A percentile compares a stretch with the other conserved stretches of the same genome.
These are phyloP conservation scores for Trypanosomatidae sp. DNA, from an alignment of 208 protist species.

Conservation along the genomic window DNA sequence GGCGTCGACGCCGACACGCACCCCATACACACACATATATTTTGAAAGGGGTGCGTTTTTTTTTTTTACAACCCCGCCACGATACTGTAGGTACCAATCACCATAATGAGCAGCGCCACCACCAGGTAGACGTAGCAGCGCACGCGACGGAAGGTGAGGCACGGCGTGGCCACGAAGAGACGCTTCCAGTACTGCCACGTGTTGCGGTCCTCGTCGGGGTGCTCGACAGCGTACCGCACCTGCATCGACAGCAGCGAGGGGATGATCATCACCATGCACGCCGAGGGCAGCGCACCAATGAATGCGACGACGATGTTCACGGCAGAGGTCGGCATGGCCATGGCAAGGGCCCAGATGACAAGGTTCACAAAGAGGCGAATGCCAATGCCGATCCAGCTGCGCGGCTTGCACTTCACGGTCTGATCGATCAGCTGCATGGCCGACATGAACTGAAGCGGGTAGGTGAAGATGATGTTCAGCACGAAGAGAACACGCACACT, in stretches of 20 bases:
- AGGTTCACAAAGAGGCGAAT: conserved; percentile 63
- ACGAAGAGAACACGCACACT: conserved; percentile 44
- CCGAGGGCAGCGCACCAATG: conserved; percentile 68
- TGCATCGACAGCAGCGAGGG: conserved; percentile 47
- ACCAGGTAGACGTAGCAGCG: conserved; percentile 56
- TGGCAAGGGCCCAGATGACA: conserved; percentile 59
- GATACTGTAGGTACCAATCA: conserved; percentile 69
- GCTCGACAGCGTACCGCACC: conserved; percentile 43
- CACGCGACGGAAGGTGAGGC: conserved; percentile 38
- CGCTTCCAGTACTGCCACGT: conserved; percentile 55
- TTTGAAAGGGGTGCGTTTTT: not conserved
- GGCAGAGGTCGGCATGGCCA: conserved; percentile 46
- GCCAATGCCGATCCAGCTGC: conserved; percentile 48
- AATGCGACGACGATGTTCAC: conserved; percentile 75
- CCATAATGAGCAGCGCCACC: conserved; percentile 65
- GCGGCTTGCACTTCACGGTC: conserved; percentile 43
- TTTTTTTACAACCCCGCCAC: conserved; percentile 4
- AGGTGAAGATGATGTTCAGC: conserved; percentile 68
- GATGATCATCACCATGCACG: conserved; percentile 74
- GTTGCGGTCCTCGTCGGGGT: conserved; percentile 52
- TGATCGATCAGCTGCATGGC: conserved; percentile 76
- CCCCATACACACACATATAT: too few species aligned
- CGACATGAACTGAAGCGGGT: conserved; percentile 79
- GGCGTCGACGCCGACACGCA: too few species aligned
- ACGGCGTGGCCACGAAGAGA: conserved; percentile 32